Evolutionary conservation across 2,329 filamentous ascomycete species (phyloP), one percentile per base, ranked within the genome.

Genomic region (Monosporascus sp.): DNA sequence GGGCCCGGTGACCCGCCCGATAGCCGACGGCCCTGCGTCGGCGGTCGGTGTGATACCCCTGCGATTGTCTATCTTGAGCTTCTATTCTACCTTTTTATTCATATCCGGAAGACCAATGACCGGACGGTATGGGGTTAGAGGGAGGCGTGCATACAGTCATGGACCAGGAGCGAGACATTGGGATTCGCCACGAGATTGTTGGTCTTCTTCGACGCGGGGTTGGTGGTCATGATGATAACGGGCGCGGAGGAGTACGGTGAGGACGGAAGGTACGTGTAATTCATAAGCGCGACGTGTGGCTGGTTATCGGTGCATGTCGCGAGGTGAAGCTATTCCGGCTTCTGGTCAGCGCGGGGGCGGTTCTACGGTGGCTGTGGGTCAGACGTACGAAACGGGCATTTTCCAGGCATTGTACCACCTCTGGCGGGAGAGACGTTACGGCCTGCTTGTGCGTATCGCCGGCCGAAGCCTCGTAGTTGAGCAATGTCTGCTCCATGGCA

Each of bases 221-320:
- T 91, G 46, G 88, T 95, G 52, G 94, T 97, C 88, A 93, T 92
- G 78, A 97, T 88, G 67, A 97, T 95, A 59, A 91, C 88, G n/a
- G 91, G 87, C n/a, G 76, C 73, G 50, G 79, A 67, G 40, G 82
- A 80, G 71, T 85, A 87, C 40, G 85, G 86, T 17, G 88, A 89
- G 6, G 80, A 85, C 40, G 91, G 88, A 22, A 99, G 87, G 74
- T 97, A 97, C 67, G 94, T 97, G 77, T 97, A 97, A 78, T 96
- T 97, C 94, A 99, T 99, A 60, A 99, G 84, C 38, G 91, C 95
- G 60, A 97, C 90, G 70, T 97, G 91, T 9, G 94, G 94, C 58
- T 85, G 78, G 65, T 94, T 88, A 61, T 88, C 80, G 63, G 85
- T 85, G 71, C 89, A 95, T 53, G 94, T 99, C 63, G 94, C 92